Conservation (phyloP, 768 basidiomycete species). For the Serendipita indica region DNA sequence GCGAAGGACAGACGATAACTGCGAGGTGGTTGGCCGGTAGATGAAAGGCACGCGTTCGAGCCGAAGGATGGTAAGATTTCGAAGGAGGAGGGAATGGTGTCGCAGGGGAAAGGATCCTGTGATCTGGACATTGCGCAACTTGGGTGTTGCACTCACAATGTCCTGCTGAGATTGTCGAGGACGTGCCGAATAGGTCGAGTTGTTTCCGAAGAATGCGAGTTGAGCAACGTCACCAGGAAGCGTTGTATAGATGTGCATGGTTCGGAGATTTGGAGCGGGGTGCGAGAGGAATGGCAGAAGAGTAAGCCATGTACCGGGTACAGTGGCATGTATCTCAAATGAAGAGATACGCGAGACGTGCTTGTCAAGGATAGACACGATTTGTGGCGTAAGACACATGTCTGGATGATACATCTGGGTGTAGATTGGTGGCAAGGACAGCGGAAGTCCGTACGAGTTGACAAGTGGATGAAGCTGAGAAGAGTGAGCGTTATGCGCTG, state of each 20-base stretch:
- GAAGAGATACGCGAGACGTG: background rate
- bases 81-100: background rate
- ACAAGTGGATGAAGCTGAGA: background rate
- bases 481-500: background rate
- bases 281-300: conserved; percentile 54
- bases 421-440: background rate
- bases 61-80: background rate
- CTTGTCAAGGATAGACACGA: background rate
- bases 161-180: background rate
- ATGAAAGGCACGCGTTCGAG: background rate
- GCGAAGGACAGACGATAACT: background rate
- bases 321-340: conserved; percentile 3
- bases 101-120: background rate
- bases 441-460: no score
- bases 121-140: conserved; percentile 4
- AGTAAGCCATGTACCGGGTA: conserved; percentile 4
- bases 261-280: conserved; percentile 56
- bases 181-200: background rate
- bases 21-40: background rate
- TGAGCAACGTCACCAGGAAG: background rate
- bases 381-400: background rate
- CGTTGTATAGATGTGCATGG: conserved; percentile 33
- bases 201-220: background rate
- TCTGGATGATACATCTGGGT: background rate
- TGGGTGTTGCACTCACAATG: background rate